These are phyloP conservation scores for Hericium coralloides DNA, from an alignment of 768 basidiomycete genomes.

Conservation along the genomic window DNA sequence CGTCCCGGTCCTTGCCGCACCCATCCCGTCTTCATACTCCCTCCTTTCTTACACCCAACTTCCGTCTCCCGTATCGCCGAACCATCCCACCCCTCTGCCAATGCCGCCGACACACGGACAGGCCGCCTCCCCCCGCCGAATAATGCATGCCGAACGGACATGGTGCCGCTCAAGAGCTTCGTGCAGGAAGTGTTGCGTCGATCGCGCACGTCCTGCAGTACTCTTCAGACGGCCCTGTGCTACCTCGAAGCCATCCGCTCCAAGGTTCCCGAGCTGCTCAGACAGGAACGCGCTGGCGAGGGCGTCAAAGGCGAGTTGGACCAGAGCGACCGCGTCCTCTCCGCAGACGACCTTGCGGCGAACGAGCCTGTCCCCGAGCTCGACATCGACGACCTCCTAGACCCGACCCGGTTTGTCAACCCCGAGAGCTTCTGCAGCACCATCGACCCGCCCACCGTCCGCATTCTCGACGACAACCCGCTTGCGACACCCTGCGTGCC, in stretches of 20 bases:
- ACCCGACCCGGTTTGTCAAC: slow-evolving; percentile 1
- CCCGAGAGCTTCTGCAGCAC: slow-evolving; percentile 1
- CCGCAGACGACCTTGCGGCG: slow-evolving; percentile 25
- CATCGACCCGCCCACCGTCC: slow-evolving; percentile 7
- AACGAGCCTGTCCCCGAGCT: slow-evolving; percentile 31
- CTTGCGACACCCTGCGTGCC: slow-evolving; percentile 2
- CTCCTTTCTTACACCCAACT: slow-evolving; percentile 32
- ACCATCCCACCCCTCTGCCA: slow-evolving; percentile 23
- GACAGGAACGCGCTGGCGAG: slow-evolving; percentile 38
- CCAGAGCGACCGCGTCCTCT: slow-evolving; percentile 33
- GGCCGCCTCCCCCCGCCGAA: slow-evolving; percentile 12
- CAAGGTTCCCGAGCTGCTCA: slow-evolving; percentile 56
- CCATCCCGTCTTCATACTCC: slow-evolving; percentile 13
- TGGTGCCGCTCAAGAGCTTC: slow-evolving; percentile 63
- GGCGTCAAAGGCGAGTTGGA: slow-evolving; percentile 32
- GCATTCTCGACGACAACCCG: slow-evolving; percentile 6
- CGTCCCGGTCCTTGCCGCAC: slow-evolving; percentile 16
- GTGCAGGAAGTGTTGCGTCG: slow-evolving; percentile 86
- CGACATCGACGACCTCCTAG: slow-evolving; percentile 12
- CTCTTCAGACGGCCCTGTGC: slow-evolving; percentile 81
- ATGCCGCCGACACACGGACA: slow-evolving; percentile 14
- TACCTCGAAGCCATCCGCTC: slow-evolving; percentile 79
- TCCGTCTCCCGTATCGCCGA: slow-evolving; percentile 45
- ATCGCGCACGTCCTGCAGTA: slow-evolving; percentile 74
- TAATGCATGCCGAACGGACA: slow-evolving; percentile 20